Evolutionary conservation across 2,329 filamentous ascomycete species (phyloP), one percentile per base, ranked within the genome.

Genomic region (Fusarium austroafricanum): DNA sequence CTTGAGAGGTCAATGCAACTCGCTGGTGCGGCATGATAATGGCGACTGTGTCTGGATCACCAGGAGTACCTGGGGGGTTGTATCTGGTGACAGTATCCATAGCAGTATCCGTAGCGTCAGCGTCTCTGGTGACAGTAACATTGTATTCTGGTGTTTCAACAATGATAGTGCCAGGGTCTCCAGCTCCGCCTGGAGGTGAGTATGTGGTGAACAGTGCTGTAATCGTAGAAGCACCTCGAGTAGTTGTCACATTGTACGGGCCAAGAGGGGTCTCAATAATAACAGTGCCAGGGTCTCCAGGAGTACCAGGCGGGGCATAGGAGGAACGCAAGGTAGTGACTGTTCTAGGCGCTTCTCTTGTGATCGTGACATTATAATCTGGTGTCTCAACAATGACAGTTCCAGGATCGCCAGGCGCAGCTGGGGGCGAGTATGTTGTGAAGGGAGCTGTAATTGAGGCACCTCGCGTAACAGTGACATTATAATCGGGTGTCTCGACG

Each of bases 401-500:
- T 12, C 61, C 61, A 11, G 61, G 57, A 18, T 62, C 49, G 8
- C 60, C 60, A 2, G 57, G 43, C 8, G 44, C 46, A 8, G 38
- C 57, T 21, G 60, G 57, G 1, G 60, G 57, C 8, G 57, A 49
- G 31, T 62, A 64, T 4, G 39, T 64, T 14, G 60, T 63, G 8
- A 42, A 33, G 20, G 45, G 52, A 7, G 52, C 37, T 14, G 45
- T 51, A 3, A 61, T 42, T 11, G 61, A 56, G 2, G 51, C 58
- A 28, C 38, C 62, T 8, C 46, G 37, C 17, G 61, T 64, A 10
- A 63, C 33, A 7, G 61, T 65, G 12, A 65, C 52, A n/a, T 65
- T 65, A 11, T 65, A 66, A 9, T 54, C 63, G n/a, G 62, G 62
- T 10, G 62, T 67, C 26, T 67, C 62, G 1, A 67, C 35, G 4